phyloP scores from a whole-genome alignment of 2,329 filamentous ascomycete genomes.

The Verticillium nubilum region DNA sequence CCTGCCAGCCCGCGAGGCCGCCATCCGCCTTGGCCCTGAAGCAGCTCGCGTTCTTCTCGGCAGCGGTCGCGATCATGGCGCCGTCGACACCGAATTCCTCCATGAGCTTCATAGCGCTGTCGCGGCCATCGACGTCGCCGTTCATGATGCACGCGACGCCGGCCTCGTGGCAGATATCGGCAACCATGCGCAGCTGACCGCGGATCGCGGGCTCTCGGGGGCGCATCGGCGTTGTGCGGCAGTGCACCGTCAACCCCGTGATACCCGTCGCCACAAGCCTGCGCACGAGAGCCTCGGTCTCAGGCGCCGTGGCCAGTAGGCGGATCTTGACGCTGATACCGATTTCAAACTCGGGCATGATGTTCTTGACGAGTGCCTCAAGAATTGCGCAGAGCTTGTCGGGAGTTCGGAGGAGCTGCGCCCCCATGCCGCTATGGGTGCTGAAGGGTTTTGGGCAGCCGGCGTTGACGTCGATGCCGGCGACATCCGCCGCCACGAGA shows the following conservation, averaged over 20 bases:
- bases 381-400: constrained; percentile 81
- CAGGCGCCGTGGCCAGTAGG: constrained; percentile 68
- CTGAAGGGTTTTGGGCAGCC: constrained; percentile 98
- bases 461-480: constrained; percentile 93
- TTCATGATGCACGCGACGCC: constrained; percentile 96
- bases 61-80: constrained; percentile 93
- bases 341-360: constrained; percentile 73
- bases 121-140: constrained; percentile 75
- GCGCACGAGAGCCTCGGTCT: constrained; percentile 73
- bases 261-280: constrained; percentile 83
- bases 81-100: constrained; percentile 81
- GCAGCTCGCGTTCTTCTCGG: constrained; percentile 85
- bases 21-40: constrained; percentile 69
- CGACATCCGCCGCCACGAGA: constrained; percentile 79
- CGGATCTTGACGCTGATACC: constrained; percentile 97
- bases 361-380: constrained; percentile 71
- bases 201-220: constrained; percentile 83
- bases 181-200: constrained; percentile 80
- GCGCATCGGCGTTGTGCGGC: constrained; percentile 92
- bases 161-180: constrained; percentile 69
- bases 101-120: constrained; percentile 67
- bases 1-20: constrained; percentile 66
- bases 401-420: constrained; percentile 78
- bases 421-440: constrained; percentile 91
- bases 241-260: constrained; percentile 87